These are phyloP conservation scores for Garcia nutans DNA, from an alignment of 345 rosid species.

Conservation along the genomic window DNA sequence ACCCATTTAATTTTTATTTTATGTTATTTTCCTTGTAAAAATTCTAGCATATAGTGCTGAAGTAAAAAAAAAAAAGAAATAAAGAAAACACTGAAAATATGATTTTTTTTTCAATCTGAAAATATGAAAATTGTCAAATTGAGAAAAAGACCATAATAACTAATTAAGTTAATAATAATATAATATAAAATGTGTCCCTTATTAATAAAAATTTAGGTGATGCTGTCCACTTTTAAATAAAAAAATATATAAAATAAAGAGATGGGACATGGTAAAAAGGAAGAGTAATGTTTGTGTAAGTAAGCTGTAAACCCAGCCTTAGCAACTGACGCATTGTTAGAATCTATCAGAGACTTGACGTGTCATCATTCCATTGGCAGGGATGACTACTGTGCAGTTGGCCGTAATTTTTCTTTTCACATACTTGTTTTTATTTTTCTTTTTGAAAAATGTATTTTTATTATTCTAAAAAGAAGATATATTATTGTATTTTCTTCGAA, in stretches of 20 bases:
- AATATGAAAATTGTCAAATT: too few relatives aligned
- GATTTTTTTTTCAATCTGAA: too few relatives aligned
- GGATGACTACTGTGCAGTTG: not conserved
- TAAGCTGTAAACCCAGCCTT: not conserved
- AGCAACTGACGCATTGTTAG: constrained; percentile 1
- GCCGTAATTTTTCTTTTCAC: not conserved
- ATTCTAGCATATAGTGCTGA: too few relatives aligned
- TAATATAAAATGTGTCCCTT: not conserved
- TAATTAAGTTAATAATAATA: not conserved
- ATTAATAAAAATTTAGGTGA: too few relatives aligned
- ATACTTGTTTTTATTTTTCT: not conserved
- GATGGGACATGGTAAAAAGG: constrained; percentile 17
- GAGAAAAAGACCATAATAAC: too few relatives aligned
- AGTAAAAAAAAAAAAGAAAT: too few relatives aligned
- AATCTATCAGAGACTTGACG: constrained; percentile 10
- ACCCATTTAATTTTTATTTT: too few relatives aligned
- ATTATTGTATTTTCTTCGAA: not conserved
- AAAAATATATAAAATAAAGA: not conserved
- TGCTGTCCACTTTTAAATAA: too few relatives aligned
- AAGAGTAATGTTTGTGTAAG: not conserved
- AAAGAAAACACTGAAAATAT: too few relatives aligned
- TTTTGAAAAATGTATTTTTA: not conserved
- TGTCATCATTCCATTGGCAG: constrained; percentile 25
- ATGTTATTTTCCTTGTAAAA: too few relatives aligned
- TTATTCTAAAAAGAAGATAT: constrained; percentile 5